These are phyloP conservation scores for Pleurotus tuber-regium DNA, from an alignment of 768 basidiomycete species.

Conservation along the genomic window DNA sequence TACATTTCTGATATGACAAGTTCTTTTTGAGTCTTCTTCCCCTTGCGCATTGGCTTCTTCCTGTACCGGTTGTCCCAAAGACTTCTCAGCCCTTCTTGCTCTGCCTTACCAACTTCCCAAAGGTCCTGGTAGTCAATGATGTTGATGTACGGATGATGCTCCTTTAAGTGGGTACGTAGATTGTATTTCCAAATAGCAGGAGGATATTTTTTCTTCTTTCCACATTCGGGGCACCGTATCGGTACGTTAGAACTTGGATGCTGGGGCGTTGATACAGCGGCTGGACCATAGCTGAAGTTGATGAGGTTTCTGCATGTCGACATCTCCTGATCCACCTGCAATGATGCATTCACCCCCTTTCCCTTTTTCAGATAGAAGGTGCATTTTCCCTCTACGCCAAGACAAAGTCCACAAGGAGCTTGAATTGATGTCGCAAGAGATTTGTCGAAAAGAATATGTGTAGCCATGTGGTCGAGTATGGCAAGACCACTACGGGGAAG, in stretches of 20 bases:
- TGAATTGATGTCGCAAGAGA: conserved; percentile 11
- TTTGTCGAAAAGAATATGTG: conserved; percentile 25
- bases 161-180: not conserved
- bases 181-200: conserved; percentile 10
- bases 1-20: too few species aligned
- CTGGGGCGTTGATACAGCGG: conserved; percentile 13
- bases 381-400: conserved; percentile 18
- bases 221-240: conserved; percentile 16
- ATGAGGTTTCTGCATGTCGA: conserved; percentile 18
- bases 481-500: conserved; percentile 12
- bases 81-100: not conserved
- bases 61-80: not conserved
- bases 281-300: conserved; percentile 17
- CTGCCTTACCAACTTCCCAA: not conserved
- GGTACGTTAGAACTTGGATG: conserved; percentile 26
- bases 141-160: not conserved
- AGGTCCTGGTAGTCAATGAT: not conserved
- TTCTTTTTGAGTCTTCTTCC: too few species aligned
- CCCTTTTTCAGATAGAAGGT: conserved; percentile 21
- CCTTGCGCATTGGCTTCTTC: too few species aligned
- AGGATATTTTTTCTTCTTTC: not conserved
- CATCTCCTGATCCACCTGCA: conserved; percentile 14
- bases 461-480: conserved; percentile 25
- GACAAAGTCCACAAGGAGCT: conserved; percentile 27
- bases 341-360: conserved; percentile 14